Percentiles rank a stretch among this genome's conserved stretches.
These are phyloP conservation scores for Cryomyces antarcticus DNA, from an alignment of 495 filamentous ascomycete genomes.

Conservation along the genomic window DNA sequence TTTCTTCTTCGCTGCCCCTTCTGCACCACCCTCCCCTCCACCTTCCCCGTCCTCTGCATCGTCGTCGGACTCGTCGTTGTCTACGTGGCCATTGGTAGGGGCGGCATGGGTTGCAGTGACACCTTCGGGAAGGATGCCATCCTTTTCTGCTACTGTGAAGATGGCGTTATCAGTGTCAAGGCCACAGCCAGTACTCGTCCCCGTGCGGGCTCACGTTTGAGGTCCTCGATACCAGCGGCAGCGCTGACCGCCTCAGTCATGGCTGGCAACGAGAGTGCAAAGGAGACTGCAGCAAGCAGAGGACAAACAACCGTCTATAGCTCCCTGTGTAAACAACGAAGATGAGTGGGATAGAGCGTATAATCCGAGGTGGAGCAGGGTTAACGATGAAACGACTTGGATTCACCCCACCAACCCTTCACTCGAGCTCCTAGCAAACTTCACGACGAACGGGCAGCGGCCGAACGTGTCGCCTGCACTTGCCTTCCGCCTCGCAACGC, in stretches of 20 bases:
- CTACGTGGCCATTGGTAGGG: constrained; percentile 19
- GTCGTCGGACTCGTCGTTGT: constrained; percentile 19
- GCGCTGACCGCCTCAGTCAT: neutral
- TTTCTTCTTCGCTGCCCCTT: constrained; percentile 25
- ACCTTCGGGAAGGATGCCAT: constrained; percentile 3
- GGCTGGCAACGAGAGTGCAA: neutral
- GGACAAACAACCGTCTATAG: too few relatives aligned
- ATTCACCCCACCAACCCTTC: too few relatives aligned
- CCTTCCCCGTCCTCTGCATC: constrained; percentile 13
- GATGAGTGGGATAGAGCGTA: too few relatives aligned
- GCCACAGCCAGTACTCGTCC: neutral
- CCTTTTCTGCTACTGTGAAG: neutral
- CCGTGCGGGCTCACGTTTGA: neutral
- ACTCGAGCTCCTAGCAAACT: too few relatives aligned
- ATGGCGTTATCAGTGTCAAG: neutral
- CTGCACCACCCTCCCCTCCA: constrained; percentile 4
- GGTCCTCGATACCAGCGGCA: neutral
- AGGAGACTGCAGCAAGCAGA: neutral
- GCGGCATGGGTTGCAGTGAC: constrained; percentile 7
- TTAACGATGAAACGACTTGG: too few relatives aligned
- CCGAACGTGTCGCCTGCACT: too few relatives aligned
- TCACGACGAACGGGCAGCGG: too few relatives aligned
- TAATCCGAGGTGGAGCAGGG: too few relatives aligned
- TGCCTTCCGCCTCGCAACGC: too few relatives aligned
- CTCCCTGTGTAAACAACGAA: too few relatives aligned